A percentile compares a stretch with the other conserved stretches of the same genome.
These are phyloP conservation scores for Phytophthora podocarpi DNA, from an alignment of 352 stramenopile species.

Conservation along the genomic window DNA sequence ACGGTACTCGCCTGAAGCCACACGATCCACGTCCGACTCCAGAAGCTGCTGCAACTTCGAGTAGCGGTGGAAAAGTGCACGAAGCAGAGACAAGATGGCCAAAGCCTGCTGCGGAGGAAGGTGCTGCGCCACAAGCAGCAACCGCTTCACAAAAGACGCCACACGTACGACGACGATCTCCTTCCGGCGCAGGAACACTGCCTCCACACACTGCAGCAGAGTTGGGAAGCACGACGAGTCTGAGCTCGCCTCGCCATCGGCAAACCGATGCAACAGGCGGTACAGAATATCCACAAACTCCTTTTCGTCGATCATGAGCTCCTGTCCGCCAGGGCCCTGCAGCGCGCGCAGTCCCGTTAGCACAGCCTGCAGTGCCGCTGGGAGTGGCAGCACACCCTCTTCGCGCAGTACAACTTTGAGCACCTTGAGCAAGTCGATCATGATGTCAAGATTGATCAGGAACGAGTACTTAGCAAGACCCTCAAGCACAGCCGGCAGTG, in stretches of 20 bases:
- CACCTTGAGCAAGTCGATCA: constrained; percentile 96
- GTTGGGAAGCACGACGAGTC: constrained; percentile 64
- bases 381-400: constrained; percentile 73
- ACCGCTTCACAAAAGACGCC: constrained; percentile 95
- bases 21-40: constrained; percentile 95
- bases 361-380: constrained; percentile 81
- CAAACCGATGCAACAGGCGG: constrained; percentile 80
- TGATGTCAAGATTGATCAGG: constrained; percentile 98
- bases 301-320: constrained; percentile 97
- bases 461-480: constrained; percentile 96
- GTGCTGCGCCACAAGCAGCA: constrained; percentile 91
- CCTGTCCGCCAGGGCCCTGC: constrained; percentile 90
- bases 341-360: constrained; percentile 94
- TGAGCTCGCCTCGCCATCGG: constrained; percentile 54
- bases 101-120: constrained; percentile 81
- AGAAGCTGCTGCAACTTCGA: constrained; percentile 93
- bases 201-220: constrained; percentile 91
- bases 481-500: constrained; percentile 92
- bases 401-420: constrained; percentile 92
- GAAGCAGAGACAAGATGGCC: constrained; percentile 88
- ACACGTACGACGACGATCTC: constrained; percentile 95
- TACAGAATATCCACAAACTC: constrained; percentile 97
- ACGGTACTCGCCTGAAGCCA: constrained; percentile 92
- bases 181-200: constrained; percentile 93
- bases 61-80: constrained; percentile 92